phyloP scores from a whole-genome alignment of 176 grass and related monocot genomes.

The Elymus sibiricus region DNA sequence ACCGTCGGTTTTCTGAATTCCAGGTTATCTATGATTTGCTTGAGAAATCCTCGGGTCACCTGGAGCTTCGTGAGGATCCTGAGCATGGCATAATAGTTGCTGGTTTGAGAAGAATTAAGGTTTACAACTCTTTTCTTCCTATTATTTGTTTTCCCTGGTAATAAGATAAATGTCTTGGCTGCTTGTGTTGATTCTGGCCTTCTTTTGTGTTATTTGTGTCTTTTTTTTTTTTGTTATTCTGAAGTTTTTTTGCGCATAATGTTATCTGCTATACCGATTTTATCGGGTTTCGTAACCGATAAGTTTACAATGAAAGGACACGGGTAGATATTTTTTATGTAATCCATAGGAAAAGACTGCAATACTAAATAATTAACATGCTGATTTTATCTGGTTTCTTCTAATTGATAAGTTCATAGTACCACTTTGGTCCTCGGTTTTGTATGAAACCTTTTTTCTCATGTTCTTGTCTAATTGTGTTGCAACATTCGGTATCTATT shows the following conservation, averaged over 20 bases:
- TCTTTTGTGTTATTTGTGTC: not conserved
- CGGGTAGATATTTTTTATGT: not conserved
- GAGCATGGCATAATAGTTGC: slow-evolving; percentile 93
- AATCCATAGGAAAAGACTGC: not conserved
- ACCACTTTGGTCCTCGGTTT: not conserved
- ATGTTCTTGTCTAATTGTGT: not conserved
- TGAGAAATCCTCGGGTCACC: slow-evolving; percentile 93
- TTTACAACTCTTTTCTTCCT: slow-evolving; percentile 29
- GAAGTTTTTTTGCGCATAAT: not conserved
- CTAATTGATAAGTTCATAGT: not conserved
- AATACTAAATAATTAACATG: not conserved
- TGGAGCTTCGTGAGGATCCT: slow-evolving; percentile 98
- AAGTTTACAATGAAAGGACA: not conserved
- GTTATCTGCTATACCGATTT: not conserved
- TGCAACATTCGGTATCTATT: not conserved
- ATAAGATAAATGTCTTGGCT: not conserved
- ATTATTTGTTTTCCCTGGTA: slow-evolving; percentile 6
- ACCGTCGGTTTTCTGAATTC: slow-evolving; percentile 31
- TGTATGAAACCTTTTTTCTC: not conserved
- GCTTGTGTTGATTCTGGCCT: not conserved
- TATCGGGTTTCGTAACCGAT: not conserved
- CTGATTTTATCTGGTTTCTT: not conserved
- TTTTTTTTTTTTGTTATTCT: not conserved
- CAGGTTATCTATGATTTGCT: slow-evolving; percentile 99
- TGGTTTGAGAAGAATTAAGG: slow-evolving; percentile 98